Percentiles rank a stretch among this genome's conserved stretches.
These are phyloP conservation scores for Aphanomyces invadans DNA, from an alignment of 352 stramenopile species.

Conservation along the genomic window DNA sequence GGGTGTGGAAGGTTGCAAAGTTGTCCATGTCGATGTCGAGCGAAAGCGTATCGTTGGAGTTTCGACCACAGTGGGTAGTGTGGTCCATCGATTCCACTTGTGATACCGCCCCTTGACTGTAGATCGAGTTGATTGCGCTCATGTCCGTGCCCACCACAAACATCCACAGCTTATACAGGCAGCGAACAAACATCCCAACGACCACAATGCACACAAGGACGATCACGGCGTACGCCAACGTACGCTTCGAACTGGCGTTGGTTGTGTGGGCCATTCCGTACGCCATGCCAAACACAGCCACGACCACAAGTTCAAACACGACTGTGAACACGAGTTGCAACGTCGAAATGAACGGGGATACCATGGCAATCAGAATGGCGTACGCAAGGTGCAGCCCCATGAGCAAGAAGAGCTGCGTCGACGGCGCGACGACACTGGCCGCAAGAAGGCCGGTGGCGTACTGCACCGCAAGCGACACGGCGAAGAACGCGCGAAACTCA, in stretches of 20 bases:
- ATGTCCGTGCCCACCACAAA: slow-evolving; percentile 2
- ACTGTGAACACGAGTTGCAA: background rate
- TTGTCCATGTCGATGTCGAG: too few species aligned
- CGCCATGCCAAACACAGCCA: slow-evolving; percentile 4
- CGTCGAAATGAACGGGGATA: slow-evolving; percentile 31
- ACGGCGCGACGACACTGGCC: slow-evolving; percentile 37
- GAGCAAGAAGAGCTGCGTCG: slow-evolving; percentile 50
- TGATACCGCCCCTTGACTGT: too few species aligned
- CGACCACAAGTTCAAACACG: background rate
- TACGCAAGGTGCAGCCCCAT: slow-evolving; percentile 50
- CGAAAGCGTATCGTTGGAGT: too few species aligned
- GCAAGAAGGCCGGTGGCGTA: slow-evolving; percentile 51
- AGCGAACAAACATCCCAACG: slow-evolving; percentile 11
- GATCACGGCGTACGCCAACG: background rate
- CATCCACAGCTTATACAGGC: slow-evolving; percentile 12
- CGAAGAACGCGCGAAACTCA: slow-evolving; percentile 57
- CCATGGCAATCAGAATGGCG: slow-evolving; percentile 37
- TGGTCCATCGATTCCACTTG: too few species aligned
- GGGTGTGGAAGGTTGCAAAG: too few species aligned
- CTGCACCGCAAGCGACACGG: slow-evolving; percentile 45
- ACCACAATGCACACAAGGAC: slow-evolving; percentile 3
- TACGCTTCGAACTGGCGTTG: background rate
- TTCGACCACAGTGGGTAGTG: too few species aligned
- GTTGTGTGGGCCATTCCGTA: background rate
- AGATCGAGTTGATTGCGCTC: too few species aligned